Percentiles rank a stretch among this genome's conserved stretches.
Evolutionary conservation across 208 protist genomes (phyloP).

Genomic region (Trypanosoma rangeli): DNA sequence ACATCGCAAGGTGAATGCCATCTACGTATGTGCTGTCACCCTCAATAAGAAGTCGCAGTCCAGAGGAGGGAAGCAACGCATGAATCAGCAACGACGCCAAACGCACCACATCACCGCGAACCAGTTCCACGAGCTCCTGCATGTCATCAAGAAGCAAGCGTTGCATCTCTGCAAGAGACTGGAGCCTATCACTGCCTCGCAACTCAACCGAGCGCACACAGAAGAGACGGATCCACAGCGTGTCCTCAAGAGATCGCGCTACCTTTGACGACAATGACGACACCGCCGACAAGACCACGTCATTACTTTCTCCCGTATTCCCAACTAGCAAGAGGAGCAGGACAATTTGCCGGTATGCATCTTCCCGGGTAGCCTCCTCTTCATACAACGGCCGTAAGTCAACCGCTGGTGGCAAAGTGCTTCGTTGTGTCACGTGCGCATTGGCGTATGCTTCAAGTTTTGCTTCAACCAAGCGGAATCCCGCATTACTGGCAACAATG

Average conservation of each 20-base stretch:
- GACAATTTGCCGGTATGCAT: constrained; percentile 70
- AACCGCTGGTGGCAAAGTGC: constrained; percentile 31
- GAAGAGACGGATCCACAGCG: constrained; percentile 43
- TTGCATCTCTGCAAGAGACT: constrained; percentile 65
- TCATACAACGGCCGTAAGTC: constrained; percentile 64
- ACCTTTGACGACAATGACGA: constrained; percentile 44
- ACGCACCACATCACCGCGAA: constrained; percentile 58
- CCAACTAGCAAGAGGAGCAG: constrained; percentile 76
- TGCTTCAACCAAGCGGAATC: constrained; percentile 35
- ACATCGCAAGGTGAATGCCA: constrained; percentile 75
- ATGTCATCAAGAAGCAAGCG: constrained; percentile 67
- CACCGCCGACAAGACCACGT: constrained; percentile 53
- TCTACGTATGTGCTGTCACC: constrained; percentile 61
- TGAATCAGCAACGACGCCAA: constrained; percentile 72
- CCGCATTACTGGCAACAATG: constrained; percentile 39
- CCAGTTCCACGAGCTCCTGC: constrained; percentile 53
- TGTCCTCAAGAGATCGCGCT: constrained; percentile 64
- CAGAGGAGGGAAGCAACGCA: constrained; percentile 66
- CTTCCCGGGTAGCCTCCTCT: constrained; percentile 46
- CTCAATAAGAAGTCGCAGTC: constrained; percentile 67
- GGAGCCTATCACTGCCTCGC: constrained; percentile 34
- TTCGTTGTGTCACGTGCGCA: constrained; percentile 34
- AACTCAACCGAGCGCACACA: constrained; percentile 23
- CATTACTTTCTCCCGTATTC: constrained; percentile 48
- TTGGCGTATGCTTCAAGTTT: constrained; percentile 37